phyloP scores from a whole-genome alignment of 106 monocot genomes.

The Xerophyta viscosa region DNA sequence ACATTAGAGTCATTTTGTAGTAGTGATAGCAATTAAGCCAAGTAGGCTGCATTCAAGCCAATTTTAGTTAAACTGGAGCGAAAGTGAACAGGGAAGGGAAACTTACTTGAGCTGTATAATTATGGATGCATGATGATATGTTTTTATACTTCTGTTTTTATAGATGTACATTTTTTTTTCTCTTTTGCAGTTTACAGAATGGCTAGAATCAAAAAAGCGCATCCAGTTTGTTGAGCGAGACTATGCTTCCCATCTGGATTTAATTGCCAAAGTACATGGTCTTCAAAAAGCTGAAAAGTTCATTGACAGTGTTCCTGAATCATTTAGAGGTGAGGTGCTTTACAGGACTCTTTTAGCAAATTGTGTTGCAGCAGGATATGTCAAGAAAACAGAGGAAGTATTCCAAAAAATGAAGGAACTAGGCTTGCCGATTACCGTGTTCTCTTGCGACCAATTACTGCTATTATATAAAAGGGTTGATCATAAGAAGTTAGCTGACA shows the following conservation, averaged over 20 bases:
- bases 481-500: conserved; percentile 50
- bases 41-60: no score
- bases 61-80: no score
- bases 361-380: conserved; percentile 33
- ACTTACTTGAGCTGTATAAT: no score
- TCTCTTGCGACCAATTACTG: conserved; percentile 63
- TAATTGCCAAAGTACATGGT: conserved; percentile 65
- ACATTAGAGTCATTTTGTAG: no score
- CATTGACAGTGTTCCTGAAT: conserved; percentile 46
- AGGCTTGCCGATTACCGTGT: conserved; percentile 41
- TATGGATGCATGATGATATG: no score
- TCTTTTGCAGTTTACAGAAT: conserved; percentile 64
- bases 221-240: conserved; percentile 52
- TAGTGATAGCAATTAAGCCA: no score
- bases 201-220: conserved; percentile 48
- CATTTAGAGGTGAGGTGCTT: conserved; percentile 56
- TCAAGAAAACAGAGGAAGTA: conserved; percentile 62
- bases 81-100: no score
- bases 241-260: conserved; percentile 67
- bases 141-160: neutral
- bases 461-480: conserved; percentile 57
- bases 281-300: conserved; percentile 58
- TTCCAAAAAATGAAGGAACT: conserved; percentile 70
- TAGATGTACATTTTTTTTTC: neutral
- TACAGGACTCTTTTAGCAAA: conserved; percentile 67